Base-by-base conservation (phyloP, 495 filamentous ascomycete genomes). In the Aspergillus funiculosus region DNA sequence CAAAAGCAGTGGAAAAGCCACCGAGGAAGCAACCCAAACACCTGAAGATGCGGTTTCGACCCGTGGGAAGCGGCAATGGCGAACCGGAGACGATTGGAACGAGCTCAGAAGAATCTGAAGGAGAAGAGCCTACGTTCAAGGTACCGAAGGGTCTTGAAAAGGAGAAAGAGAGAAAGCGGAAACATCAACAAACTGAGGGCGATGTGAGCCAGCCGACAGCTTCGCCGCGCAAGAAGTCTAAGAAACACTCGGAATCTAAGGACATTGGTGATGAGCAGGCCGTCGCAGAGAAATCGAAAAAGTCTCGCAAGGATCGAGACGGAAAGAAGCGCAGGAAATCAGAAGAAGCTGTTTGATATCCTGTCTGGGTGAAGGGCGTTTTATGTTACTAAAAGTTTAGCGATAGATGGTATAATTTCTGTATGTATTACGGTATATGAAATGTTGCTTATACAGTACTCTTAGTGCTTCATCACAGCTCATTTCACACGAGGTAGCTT, bases 41-140 rank as follows among this genome's bases (percentile, higher is more conserved):
- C 28, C 42, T 83, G 43, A 75, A 71, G 40, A 83, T 83, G 79
- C 74, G 77, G 17, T 82, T 73, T 52, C 61, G 64, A 15, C 80
- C 78, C 7, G 68, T 75, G 8, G 76, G 77, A 21, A 77, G 75
- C 53, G 61, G 66, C 11, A 48, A 57, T 39, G 62, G 54, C 1
- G 58, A 69, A 1, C 61, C 71, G 2, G 74, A 73, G 44, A 76
- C 58, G 2, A 53, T 78, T 21, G 77, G 74, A 5, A 68, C 66
- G 27, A 67, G 64, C 51, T 72, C 67, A 3, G 75, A 75, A 39
- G 75, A 76, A 47, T 69, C 63, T 2, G 69, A 75, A 28, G 60
- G 53, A 5, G 67, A 72, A 51, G 58, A 59, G 53, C 59, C 62
- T 45, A 63, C 62, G 3, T 63, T 66, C 50, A 69, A 66, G 53